These are phyloP conservation scores for Apostasia shenzhenica DNA, from an alignment of 106 monocot species.

Conservation along the genomic window DNA sequence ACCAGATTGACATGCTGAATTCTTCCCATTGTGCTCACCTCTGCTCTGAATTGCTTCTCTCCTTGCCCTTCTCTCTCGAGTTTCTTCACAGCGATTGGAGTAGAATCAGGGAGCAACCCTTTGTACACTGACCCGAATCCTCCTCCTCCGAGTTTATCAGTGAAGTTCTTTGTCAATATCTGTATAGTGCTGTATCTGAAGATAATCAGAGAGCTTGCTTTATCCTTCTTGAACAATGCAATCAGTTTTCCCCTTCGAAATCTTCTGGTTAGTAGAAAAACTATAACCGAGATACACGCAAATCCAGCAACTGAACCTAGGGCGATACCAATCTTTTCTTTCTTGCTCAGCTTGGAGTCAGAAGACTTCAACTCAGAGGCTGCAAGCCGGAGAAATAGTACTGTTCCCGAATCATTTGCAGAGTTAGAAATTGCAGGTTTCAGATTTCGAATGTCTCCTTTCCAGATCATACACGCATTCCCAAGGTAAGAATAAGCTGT, in stretches of 20 bases:
- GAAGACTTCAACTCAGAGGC: neutral
- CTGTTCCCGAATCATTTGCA: neutral
- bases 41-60: conserved; percentile 11
- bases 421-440: neutral
- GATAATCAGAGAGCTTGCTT: neutral
- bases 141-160: conserved; percentile 1
- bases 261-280: too few relatives aligned
- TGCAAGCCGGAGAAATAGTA: conserved; percentile 7
- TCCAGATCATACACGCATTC: neutral
- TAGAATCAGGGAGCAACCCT: neutral
- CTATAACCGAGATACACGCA: too few relatives aligned
- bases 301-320: neutral
- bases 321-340: neutral
- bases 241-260: too few relatives aligned
- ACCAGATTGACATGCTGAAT: conserved; percentile 11
- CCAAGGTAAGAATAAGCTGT: neutral
- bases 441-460: neutral
- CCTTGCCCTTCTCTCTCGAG: neutral
- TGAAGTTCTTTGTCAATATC: neutral
- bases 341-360: neutral
- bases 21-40: conserved; percentile 11
- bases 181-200: neutral
- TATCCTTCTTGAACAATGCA: too few relatives aligned
- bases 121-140: conserved; percentile 5
- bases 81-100: conserved; percentile 1